Evolutionary conservation across 805 yeast genomes (phyloP), one percentile per base, ranked within the genome.

Genomic region (Starmerella geochares): DNA sequence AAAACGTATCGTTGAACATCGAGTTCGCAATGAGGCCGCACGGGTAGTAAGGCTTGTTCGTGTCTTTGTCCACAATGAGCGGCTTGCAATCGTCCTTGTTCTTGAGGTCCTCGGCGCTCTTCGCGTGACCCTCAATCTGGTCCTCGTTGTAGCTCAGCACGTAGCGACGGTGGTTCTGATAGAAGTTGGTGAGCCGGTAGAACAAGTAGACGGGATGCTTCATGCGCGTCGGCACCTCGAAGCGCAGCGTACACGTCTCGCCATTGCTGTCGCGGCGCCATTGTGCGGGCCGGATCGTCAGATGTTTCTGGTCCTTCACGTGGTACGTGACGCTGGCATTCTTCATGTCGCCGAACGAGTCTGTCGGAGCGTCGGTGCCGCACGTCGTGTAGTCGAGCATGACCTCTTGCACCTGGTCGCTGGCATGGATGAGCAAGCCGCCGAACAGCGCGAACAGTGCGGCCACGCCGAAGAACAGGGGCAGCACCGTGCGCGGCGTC

Each of bases 1-100:
- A 69, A 61, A 85, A 81, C 3, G 96, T 78, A 62, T 90, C 98
- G 66, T 90, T 90, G 73, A 92, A 90, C 65, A 77, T 67, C 0
- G 96, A 86, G 67, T 90, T 90, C 47, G 97, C 95, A 56, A 90
- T 86, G 46, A 90, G 73, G 0, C 98, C 98, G 69, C 97, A 92
- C 16, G 98, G 98, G 64, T 90, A 90, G 54, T 79, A 75, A 28
- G 84, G 78, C 58, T 72, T 73, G 23, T 23, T 28, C 27, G 84
- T 82, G n/a, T 45, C 48, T n/a, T 16, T 4, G 48, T 43, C 41
- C 31, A 40, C 48, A 27, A 73, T 64, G 57, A 83, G 65, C n/a
- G 88, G 87, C 58, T 76, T 73, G 69, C 94, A 83, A 48, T 76
- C 71, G 47, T 67, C 71, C 53, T 65, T 70, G 37, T 67, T 60